These are phyloP conservation scores for Pichia nakasei DNA, from an alignment of 805 yeast species.

Conservation along the genomic window DNA sequence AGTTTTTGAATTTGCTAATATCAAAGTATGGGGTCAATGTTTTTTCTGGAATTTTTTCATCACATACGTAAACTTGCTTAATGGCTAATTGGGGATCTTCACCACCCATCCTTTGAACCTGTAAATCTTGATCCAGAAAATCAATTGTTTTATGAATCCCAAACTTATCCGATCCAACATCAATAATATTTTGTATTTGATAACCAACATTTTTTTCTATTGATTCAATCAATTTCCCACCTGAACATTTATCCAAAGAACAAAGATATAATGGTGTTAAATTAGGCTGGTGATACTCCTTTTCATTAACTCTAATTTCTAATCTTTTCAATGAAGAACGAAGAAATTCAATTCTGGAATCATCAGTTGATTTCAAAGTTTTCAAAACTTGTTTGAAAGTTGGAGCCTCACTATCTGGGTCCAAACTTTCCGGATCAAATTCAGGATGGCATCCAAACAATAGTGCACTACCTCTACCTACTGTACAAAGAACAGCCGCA, in stretches of 20 bases:
- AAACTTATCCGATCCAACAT: constrained; percentile 50
- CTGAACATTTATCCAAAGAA: constrained; percentile 28
- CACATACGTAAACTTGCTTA: constrained; percentile 46
- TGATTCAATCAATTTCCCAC: constrained; percentile 26
- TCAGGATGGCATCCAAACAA: constrained; percentile 90
- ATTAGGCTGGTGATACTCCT: constrained; percentile 45
- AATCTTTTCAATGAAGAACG: constrained; percentile 46
- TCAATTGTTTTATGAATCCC: constrained; percentile 35
- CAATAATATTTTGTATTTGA: constrained; percentile 32
- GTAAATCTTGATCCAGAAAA: constrained; percentile 17
- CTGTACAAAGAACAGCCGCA: constrained; percentile 60
- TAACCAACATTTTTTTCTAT: constrained; percentile 30
- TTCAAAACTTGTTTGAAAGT: constrained; percentile 29
- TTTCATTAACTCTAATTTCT: constrained; percentile 61
- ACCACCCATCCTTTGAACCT: constrained; percentile 27
- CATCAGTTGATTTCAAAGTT: constrained; percentile 35
- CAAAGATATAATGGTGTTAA: constrained; percentile 59
- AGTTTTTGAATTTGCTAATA: constrained; percentile 43
- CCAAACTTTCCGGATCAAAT: constrained; percentile 47
- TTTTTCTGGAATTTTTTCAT: constrained; percentile 34
- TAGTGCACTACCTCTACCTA: constrained; percentile 70
- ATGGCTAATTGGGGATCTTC: constrained; percentile 49
- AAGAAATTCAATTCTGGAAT: constrained; percentile 46
- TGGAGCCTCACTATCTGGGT: constrained; percentile 21
- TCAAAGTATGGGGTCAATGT: constrained; percentile 68